These are phyloP conservation scores for Dianthus caryophyllus DNA, from an alignment of 148 eudicot species.

Conservation along the genomic window DNA sequence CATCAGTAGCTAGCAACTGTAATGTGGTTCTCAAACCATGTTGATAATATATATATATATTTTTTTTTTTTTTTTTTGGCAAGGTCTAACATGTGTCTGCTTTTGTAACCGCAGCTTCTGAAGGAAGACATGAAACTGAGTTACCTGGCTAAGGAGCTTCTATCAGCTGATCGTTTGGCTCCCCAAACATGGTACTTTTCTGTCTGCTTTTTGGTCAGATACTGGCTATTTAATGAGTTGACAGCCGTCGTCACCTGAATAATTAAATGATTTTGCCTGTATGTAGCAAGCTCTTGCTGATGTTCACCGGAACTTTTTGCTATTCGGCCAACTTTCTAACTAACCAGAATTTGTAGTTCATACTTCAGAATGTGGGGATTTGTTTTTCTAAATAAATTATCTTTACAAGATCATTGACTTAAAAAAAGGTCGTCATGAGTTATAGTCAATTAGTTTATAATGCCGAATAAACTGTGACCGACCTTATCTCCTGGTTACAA, in stretches of 20 bases:
- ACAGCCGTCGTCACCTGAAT: neutral
- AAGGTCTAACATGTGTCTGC: slow-evolving; percentile 3
- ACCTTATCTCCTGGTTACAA: too few species aligned
- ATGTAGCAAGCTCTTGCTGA: too few species aligned
- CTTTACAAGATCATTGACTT: too few species aligned
- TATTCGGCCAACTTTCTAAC: too few species aligned
- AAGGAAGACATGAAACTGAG: slow-evolving; percentile 98
- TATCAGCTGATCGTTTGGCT: slow-evolving; percentile 90
- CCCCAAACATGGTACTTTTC: slow-evolving; percentile 81
- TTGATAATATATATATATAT: too few species aligned
- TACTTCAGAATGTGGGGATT: too few species aligned
- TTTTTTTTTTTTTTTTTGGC: neutral
- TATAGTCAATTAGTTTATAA: too few species aligned
- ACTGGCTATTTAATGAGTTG: neutral
- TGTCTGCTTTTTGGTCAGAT: neutral
- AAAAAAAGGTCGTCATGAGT: too few species aligned
- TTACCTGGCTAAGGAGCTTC: slow-evolving; percentile 93
- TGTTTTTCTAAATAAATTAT: too few species aligned
- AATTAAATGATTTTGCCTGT: slow-evolving; percentile 3
- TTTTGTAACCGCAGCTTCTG: slow-evolving; percentile 61
- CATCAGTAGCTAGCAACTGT: neutral
- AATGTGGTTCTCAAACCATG: neutral
- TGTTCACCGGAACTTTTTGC: too few species aligned
- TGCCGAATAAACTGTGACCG: too few species aligned
- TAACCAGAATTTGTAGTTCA: too few species aligned